A percentile compares a stretch with the other conserved stretches of the same genome.
phyloP scores from a whole-genome alignment of 2,329 filamentous ascomycete genomes.

The Nigrospora oryzae region DNA sequence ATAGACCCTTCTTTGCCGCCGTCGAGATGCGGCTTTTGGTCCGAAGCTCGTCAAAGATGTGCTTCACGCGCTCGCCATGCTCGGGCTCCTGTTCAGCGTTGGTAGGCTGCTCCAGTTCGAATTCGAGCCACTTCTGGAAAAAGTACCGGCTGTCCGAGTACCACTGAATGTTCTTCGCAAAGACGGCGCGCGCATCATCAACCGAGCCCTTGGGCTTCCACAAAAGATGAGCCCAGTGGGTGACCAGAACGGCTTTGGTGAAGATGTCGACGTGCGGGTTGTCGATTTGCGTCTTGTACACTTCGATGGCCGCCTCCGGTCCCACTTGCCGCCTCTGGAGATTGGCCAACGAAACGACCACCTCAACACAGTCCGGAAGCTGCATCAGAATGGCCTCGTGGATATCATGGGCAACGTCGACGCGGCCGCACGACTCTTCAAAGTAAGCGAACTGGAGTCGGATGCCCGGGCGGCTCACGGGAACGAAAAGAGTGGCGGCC shows the following conservation, averaged over 20 bases:
- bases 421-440: constrained; percentile 74
- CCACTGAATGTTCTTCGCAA: constrained; percentile 72
- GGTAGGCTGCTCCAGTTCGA: constrained; percentile 79
- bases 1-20: constrained; percentile 64
- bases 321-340: constrained; percentile 76
- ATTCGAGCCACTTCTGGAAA: constrained; percentile 82
- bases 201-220: constrained; percentile 81
- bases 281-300: constrained; percentile 76
- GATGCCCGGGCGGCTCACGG: constrained; percentile 75
- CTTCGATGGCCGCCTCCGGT: constrained; percentile 73
- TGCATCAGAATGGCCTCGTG: constrained; percentile 70
- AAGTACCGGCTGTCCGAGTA: constrained; percentile 81
- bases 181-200: constrained; percentile 76
- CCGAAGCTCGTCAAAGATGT: constrained; percentile 68
- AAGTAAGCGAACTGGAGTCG: constrained; percentile 91
- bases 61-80: constrained; percentile 68
- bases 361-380: constrained; percentile 77
- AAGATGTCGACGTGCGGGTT: constrained; percentile 62
- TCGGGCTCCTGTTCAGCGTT: constrained; percentile 53
- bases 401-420: constrained; percentile 75
- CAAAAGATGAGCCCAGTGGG: constrained; percentile 77
- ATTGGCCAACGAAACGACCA: constrained; percentile 81
- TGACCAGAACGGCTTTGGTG: constrained; percentile 78
- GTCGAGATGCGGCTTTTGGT: constrained; percentile 62
- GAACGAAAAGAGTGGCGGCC: constrained; percentile 76